These are phyloP conservation scores for Ophiostoma triangulosporum DNA, from an alignment of 2,329 filamentous ascomycete species.

Conservation along the genomic window DNA sequence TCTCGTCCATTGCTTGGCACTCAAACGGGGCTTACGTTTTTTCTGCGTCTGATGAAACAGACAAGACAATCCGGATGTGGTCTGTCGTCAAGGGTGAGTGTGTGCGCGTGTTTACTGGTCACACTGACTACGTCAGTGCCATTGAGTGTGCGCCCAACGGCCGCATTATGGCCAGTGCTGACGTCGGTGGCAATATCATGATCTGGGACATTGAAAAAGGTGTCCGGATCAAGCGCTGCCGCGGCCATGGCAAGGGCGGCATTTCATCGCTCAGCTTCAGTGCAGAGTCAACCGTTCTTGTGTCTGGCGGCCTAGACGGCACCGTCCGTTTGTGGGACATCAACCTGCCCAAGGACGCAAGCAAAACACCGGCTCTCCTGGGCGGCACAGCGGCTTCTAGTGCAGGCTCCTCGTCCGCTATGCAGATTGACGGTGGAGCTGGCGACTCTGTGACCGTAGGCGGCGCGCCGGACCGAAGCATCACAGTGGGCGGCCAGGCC, in stretches of 20 bases:
- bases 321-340: conserved; percentile 94
- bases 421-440: conserved; percentile 21
- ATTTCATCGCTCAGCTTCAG: conserved; percentile 91
- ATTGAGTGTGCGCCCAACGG: conserved; percentile 79
- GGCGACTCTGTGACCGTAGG: conserved; percentile 28
- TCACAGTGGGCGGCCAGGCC: conserved; percentile 30
- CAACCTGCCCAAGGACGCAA: conserved; percentile 52
- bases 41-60: conserved; percentile 69
- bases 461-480: conserved; percentile 22
- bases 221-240: conserved; percentile 76
- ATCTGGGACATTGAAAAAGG: conserved; percentile 91
- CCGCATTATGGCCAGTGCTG: conserved; percentile 80
- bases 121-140: conserved; percentile 74
- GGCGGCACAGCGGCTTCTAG: not conserved
- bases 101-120: conserved; percentile 83
- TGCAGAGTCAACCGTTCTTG: conserved; percentile 79
- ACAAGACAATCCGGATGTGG: conserved; percentile 97
- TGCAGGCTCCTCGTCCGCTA: not conserved
- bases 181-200: conserved; percentile 77
- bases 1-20: conserved; percentile 89
- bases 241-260: conserved; percentile 83
- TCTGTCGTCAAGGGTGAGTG: conserved; percentile 75
- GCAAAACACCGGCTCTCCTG: conserved; percentile 28
- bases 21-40: conserved; percentile 90
- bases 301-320: conserved; percentile 81